Conservation (phyloP, 768 basidiomycete genomes). For the Lepiota venenata region DNA sequence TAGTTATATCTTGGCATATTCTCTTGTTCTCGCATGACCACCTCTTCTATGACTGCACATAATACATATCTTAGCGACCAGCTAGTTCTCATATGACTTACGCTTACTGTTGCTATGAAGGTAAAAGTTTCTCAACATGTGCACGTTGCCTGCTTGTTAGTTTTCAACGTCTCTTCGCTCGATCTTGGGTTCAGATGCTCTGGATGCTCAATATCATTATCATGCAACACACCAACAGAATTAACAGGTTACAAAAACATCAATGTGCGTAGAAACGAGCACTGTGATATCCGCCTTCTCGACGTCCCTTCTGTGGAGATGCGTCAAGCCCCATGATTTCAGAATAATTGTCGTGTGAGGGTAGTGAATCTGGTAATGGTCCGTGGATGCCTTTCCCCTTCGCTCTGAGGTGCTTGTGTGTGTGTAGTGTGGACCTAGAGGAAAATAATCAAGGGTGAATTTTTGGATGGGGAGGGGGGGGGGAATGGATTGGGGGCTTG, state of each 20-base stretch:
- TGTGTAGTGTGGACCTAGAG: slow-evolving; percentile 84
- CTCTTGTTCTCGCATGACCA: no score
- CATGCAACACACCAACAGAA: slow-evolving; percentile 78
- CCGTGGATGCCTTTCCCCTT: slow-evolving; percentile 81
- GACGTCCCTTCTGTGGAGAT: slow-evolving; percentile 66
- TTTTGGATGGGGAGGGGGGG: neutral
- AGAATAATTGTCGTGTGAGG: slow-evolving; percentile 73
- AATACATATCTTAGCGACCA: no score
- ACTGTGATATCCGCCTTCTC: slow-evolving; percentile 82
- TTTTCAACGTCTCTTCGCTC: slow-evolving; percentile 46
- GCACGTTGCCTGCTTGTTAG: no score
- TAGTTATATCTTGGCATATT: no score
- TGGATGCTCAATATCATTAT: slow-evolving; percentile 55
- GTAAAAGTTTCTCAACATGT: no score
- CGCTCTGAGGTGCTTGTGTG: slow-evolving; percentile 76
- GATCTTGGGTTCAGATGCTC: slow-evolving; percentile 51
- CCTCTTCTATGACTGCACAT: no score
- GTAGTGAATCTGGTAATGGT: slow-evolving; percentile 51
- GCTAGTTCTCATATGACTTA: no score
- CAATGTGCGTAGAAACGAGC: slow-evolving; percentile 73
- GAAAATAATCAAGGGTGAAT: neutral
- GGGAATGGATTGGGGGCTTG: slow-evolving; percentile 9
- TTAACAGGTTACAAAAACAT: slow-evolving; percentile 77
- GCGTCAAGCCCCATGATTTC: slow-evolving; percentile 54
- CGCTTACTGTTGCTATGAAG: no score